Conservation (phyloP, 169 alveolate genomes). For the Plasmodium vinckei region DNA sequence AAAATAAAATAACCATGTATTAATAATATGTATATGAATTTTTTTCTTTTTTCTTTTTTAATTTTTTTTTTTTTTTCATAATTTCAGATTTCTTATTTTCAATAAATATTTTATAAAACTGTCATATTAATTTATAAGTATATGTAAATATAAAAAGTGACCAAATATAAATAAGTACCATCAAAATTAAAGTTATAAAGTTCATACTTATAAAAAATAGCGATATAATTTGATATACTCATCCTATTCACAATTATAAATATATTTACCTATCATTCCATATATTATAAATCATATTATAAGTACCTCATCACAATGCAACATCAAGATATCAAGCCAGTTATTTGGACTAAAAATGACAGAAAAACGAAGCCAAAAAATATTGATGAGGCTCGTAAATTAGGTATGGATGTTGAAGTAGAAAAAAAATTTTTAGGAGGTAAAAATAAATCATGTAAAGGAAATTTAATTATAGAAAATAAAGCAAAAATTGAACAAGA, state of each 20-base stretch:
- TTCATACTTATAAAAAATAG: neutral
- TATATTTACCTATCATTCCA: no score
- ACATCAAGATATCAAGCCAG: conserved; percentile 74
- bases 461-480: conserved; percentile 75
- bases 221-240: no score
- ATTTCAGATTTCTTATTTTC: neutral
- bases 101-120: neutral
- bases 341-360: conserved; percentile 64
- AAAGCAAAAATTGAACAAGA: conserved; percentile 86
- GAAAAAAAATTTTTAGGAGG: conserved; percentile 65
- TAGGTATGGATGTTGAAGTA: conserved; percentile 66
- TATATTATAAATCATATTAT: neutral
- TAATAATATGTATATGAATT: no score
- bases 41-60: neutral
- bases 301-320: conserved; percentile 33
- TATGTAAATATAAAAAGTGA: neutral
- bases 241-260: no score
- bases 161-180: conserved; percentile 50
- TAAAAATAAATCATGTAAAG: conserved; percentile 67
- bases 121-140: neutral
- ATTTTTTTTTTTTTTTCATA: neutral
- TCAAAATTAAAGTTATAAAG: neutral
- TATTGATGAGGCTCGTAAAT: conserved; percentile 52
- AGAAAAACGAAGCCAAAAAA: conserved; percentile 46
- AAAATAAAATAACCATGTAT: no score